A percentile compares a stretch with the other conserved stretches of the same genome.
phyloP scores from a whole-genome alignment of 1,284 basidiomycete genomes.

The Pulchroboletus neoregius region DNA sequence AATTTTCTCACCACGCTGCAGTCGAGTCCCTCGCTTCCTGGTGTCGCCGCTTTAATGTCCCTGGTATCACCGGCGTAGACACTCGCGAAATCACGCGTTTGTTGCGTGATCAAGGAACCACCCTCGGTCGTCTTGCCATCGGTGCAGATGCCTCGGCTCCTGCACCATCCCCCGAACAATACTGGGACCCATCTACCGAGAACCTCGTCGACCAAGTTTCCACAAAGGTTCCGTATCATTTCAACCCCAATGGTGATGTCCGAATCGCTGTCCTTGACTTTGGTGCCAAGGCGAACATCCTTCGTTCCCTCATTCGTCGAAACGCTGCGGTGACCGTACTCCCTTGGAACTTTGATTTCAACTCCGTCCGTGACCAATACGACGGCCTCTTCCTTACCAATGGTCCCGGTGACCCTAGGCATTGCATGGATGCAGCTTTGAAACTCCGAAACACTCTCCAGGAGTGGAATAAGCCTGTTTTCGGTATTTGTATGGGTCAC shows the following conservation, averaged over 20 bases:
- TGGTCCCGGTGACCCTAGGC: slow-evolving; percentile 91
- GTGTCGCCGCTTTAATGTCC: slow-evolving; percentile 89
- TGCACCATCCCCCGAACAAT: slow-evolving; percentile 62
- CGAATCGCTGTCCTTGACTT: slow-evolving; percentile 97
- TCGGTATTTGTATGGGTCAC: slow-evolving; percentile 99
- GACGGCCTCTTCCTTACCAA: slow-evolving; percentile 97
- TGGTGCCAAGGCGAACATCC: slow-evolving; percentile 96
- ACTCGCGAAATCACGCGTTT: slow-evolving; percentile 94
- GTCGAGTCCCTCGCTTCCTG: slow-evolving; percentile 91
- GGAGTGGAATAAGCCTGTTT: slow-evolving; percentile 92
- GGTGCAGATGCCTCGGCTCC: slow-evolving; percentile 70
- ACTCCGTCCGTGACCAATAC: slow-evolving; percentile 81
- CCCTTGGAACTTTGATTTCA: slow-evolving; percentile 98
- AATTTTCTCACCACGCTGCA: slow-evolving; percentile 92
- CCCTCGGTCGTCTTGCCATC: slow-evolving; percentile 86
- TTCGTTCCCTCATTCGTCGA: slow-evolving; percentile 87
- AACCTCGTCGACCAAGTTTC: slow-evolving; percentile 95
- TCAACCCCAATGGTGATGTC: slow-evolving; percentile 86
- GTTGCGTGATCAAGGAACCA: slow-evolving; percentile 95
- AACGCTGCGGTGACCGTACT: slow-evolving; percentile 92
- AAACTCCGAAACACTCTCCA: slow-evolving; percentile 77
- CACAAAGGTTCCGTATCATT: slow-evolving; percentile 78
- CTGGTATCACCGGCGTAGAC: slow-evolving; percentile 95
- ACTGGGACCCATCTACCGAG: slow-evolving; percentile 89
- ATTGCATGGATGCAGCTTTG: slow-evolving; percentile 83